These are phyloP conservation scores for Ambrosia trifida DNA, from an alignment of 129 eudicot genomes.

Conservation along the genomic window DNA sequence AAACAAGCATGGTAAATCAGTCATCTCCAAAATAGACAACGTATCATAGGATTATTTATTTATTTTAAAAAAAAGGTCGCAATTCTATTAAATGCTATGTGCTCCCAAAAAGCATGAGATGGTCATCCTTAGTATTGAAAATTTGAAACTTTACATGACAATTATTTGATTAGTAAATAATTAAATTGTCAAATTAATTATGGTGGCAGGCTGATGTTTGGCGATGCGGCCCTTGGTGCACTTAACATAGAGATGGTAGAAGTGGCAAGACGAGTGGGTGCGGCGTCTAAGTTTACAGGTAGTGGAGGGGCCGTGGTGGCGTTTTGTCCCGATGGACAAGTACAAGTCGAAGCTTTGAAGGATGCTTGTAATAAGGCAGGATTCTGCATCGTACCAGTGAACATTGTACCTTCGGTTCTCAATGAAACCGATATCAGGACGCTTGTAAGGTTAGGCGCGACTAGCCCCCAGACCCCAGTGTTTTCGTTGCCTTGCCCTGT, in stretches of 20 bases:
- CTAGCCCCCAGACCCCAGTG: neutral
- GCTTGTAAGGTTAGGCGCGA: constrained; percentile 13
- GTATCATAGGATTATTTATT: too few relatives aligned
- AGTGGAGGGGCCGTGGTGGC: constrained; percentile 98
- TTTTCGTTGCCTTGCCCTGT: constrained; percentile 10
- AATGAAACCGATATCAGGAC: constrained; percentile 53
- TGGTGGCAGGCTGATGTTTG: constrained; percentile 69
- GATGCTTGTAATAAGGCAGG: constrained; percentile 69
- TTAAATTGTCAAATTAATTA: neutral
- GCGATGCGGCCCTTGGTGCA: constrained; percentile 80
- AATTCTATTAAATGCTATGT: too few relatives aligned
- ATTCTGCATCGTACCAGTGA: constrained; percentile 48
- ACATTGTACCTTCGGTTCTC: constrained; percentile 56
- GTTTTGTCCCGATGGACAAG: constrained; percentile 71
- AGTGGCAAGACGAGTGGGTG: constrained; percentile 79
- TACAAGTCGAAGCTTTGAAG: constrained; percentile 64
- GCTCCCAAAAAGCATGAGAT: too few relatives aligned
- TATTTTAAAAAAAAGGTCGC: too few relatives aligned
- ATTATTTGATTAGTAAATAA: neutral
- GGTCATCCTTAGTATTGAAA: too few relatives aligned
- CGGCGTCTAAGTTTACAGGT: constrained; percentile 91
- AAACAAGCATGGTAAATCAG: too few relatives aligned
- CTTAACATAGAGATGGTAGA: constrained; percentile 90
- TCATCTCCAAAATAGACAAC: too few relatives aligned
- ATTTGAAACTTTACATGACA: too few relatives aligned